phyloP scores from a whole-genome alignment of 164 flowering plant genomes.

The Dillenia turbinata region DNA sequence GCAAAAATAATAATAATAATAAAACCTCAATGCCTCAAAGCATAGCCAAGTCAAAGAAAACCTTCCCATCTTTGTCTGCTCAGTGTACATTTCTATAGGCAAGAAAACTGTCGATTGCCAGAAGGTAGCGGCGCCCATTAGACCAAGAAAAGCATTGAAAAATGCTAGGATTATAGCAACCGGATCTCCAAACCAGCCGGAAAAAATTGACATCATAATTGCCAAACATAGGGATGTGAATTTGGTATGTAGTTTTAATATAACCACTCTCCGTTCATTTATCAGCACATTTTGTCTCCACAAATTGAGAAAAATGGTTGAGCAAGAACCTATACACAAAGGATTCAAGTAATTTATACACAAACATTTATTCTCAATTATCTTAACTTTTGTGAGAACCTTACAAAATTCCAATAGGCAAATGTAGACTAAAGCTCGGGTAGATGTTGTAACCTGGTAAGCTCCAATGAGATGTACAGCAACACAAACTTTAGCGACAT shows the following conservation, averaged over 20 bases:
- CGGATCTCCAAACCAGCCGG: slow-evolving; percentile 9
- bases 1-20: slow-evolving; percentile 6
- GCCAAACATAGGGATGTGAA: not conserved
- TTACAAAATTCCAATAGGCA: not conserved
- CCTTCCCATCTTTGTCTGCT: not conserved
- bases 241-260: not conserved
- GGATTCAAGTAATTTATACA: too few relatives aligned
- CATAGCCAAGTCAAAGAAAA: not conserved
- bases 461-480: slow-evolving; percentile 23
- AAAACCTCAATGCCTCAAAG: slow-evolving; percentile 5
- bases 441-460: slow-evolving; percentile 17
- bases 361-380: too few relatives aligned
- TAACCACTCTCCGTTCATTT: slow-evolving; percentile 10
- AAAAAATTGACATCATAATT: not conserved
- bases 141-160: slow-evolving; percentile 6
- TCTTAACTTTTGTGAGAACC: too few relatives aligned
- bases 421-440: too few relatives aligned
- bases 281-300: slow-evolving; percentile 1
- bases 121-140: slow-evolving; percentile 1
- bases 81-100: slow-evolving; percentile 8
- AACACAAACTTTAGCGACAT: slow-evolving; percentile 41
- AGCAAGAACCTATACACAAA: slow-evolving; percentile 4
- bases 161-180: slow-evolving; percentile 6
- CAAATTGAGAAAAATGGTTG: slow-evolving; percentile 14
- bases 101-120: slow-evolving; percentile 9